Conservation (phyloP, 2,329 filamentous ascomycete genomes). For the Kalmusia sp. region DNA sequence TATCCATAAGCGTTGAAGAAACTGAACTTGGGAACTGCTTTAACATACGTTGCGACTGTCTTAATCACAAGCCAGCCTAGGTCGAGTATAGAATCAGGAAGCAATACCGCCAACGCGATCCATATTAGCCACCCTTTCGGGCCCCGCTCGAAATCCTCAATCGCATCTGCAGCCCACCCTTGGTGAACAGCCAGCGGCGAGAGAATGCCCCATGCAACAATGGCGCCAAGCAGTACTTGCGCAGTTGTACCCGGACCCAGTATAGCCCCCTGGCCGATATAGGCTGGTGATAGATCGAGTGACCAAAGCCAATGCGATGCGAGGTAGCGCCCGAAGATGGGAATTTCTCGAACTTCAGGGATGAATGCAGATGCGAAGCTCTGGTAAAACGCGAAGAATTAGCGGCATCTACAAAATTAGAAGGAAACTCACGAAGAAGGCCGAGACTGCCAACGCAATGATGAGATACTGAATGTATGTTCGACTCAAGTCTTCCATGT, state of each 20-base stretch:
- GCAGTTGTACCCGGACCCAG: constrained; percentile 93
- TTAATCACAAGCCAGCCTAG: constrained; percentile 83
- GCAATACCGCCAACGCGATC: constrained; percentile 92
- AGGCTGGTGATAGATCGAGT: constrained; percentile 89
- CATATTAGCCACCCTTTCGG: constrained; percentile 98
- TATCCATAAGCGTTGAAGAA: too few relatives aligned
- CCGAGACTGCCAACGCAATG: too few relatives aligned
- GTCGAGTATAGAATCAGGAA: constrained; percentile 86
- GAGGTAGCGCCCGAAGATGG: constrained; percentile 79
- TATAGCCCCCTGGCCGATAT: constrained; percentile 94
- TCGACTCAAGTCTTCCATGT: constrained; percentile 26
- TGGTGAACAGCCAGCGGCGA: constrained; percentile 82
- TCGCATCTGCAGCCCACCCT: constrained; percentile 86
- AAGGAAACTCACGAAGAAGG: too few relatives aligned
- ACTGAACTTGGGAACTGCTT: too few relatives aligned
- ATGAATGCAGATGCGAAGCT: too few relatives aligned
- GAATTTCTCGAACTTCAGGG: constrained; percentile 78
- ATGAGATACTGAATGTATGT: too few relatives aligned
- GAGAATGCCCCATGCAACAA: constrained; percentile 86
- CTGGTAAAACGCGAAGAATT: too few relatives aligned
- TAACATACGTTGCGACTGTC: too few relatives aligned
- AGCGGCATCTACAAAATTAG: too few relatives aligned
- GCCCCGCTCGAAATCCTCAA: constrained; percentile 84
- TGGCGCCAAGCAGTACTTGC: constrained; percentile 88
- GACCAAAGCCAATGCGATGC: constrained; percentile 89